These are phyloP conservation scores for Crithidia mellificae DNA, from an alignment of 208 protist genomes.

Conservation along the genomic window DNA sequence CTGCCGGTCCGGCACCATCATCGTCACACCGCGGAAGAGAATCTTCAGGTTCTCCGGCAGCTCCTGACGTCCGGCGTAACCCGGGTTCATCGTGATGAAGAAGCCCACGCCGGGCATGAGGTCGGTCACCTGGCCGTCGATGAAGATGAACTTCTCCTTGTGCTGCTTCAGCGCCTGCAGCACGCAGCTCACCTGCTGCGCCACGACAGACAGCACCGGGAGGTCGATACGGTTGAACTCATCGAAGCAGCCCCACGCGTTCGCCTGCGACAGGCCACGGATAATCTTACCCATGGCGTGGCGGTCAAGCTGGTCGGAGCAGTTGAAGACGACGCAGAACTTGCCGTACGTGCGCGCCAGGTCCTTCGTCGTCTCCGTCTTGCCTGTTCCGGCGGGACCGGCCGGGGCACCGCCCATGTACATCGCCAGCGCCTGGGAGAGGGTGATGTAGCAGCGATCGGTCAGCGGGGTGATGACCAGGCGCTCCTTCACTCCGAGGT, in stretches of 20 bases:
- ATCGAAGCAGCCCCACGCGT: slow-evolving; percentile 94
- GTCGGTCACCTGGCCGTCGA: slow-evolving; percentile 90
- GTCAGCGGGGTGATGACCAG: slow-evolving; percentile 94
- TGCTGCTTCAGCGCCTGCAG: slow-evolving; percentile 92
- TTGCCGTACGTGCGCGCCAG: slow-evolving; percentile 94
- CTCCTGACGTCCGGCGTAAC: slow-evolving; percentile 98
- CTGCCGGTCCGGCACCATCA: slow-evolving; percentile 99
- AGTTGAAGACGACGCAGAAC: slow-evolving; percentile 95
- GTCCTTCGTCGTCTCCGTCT: slow-evolving; percentile 97
- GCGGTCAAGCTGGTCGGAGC: slow-evolving; percentile 94
- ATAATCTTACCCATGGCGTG: slow-evolving; percentile 95
- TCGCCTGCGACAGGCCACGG: slow-evolving; percentile 93
- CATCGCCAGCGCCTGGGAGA: slow-evolving; percentile 96
- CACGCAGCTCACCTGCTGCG: slow-evolving; percentile 93
- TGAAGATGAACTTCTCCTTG: slow-evolving; percentile 93
- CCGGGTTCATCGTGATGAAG: slow-evolving; percentile 99
- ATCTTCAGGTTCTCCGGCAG: slow-evolving; percentile 99
- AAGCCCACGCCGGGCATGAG: slow-evolving; percentile 93
- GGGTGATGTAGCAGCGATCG: slow-evolving; percentile 96
- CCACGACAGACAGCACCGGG: slow-evolving; percentile 93
- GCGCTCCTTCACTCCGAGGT: slow-evolving; percentile 94
- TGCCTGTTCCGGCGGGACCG: slow-evolving; percentile 96
- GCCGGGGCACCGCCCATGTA: slow-evolving; percentile 97
- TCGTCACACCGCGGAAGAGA: slow-evolving; percentile 97
- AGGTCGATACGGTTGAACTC: slow-evolving; percentile 96